Percentiles rank a stretch among this genome's conserved stretches.
Evolutionary conservation across 192 early-diverging fungal species (phyloP).

Genomic region (Linnemannia hyalina): DNA sequence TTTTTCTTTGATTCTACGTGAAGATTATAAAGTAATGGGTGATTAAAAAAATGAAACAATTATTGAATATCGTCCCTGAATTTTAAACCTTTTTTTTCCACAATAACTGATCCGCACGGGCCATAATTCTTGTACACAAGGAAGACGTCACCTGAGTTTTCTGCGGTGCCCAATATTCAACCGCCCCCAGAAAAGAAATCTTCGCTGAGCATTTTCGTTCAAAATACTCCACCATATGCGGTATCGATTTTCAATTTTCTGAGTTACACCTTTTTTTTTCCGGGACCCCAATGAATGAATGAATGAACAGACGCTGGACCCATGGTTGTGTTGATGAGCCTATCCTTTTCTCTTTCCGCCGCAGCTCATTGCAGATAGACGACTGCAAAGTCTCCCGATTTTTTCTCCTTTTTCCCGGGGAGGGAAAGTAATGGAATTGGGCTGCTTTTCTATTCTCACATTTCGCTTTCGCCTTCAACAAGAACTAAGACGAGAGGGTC

Average conservation of each 20-base stretch:
- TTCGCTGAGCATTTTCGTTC: not conserved
- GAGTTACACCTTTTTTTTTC: not conserved
- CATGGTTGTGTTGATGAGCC: not conserved
- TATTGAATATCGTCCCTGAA: not conserved
- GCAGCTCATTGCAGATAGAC: not conserved
- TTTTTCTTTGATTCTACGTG: too few relatives aligned
- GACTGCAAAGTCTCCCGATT: not conserved
- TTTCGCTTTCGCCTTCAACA: not conserved
- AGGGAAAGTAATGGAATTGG: not conserved
- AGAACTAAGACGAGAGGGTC: not conserved
- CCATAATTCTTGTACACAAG: not conserved
- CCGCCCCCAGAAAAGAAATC: not conserved
- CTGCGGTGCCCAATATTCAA: too few relatives aligned
- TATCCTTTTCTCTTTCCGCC: not conserved
- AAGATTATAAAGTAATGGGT: too few relatives aligned
- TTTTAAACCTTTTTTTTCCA: not conserved
- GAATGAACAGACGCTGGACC: not conserved
- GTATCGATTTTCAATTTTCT: not conserved
- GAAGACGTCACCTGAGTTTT: conserved; percentile 14
- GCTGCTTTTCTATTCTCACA: not conserved
- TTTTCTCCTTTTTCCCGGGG: not conserved
- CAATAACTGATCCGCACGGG: not conserved
- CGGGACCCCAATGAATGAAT: not conserved
- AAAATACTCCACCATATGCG: not conserved
- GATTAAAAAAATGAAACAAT: too few relatives aligned